Conservation (phyloP, 305 asterid genomes). For the Euphrasia arctica region DNA sequence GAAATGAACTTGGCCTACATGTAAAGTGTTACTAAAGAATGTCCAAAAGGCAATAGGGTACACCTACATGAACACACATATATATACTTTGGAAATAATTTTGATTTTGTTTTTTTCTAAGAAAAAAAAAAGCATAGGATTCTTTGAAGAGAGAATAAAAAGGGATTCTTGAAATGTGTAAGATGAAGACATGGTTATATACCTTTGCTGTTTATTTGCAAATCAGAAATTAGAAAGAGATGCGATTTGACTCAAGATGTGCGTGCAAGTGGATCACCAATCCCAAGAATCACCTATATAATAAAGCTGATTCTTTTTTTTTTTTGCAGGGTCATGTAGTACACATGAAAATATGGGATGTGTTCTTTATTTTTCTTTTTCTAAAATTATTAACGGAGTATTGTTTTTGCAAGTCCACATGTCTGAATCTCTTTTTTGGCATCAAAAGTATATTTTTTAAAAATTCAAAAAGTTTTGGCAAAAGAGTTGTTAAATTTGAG, state of each 20-base stretch:
- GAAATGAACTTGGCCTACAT: constrained; percentile 1
- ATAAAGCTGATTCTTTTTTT: constrained; percentile 8
- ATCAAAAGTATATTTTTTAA: neutral
- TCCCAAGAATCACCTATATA: constrained; percentile 41
- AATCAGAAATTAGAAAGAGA: constrained; percentile 34
- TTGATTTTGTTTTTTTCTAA: too few species aligned
- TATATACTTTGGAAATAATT: too few species aligned
- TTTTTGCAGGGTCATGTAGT: neutral
- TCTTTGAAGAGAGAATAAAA: constrained; percentile 20
- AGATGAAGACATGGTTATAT: constrained; percentile 17
- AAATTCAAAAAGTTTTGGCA: neutral
- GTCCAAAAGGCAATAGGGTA: neutral
- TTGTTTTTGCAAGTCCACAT: neutral
- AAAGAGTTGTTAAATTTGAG: neutral
- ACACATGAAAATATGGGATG: constrained; percentile 8
- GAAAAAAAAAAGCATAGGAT: constrained; percentile 37
- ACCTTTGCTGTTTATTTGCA: constrained; percentile 28
- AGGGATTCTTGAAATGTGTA: constrained; percentile 36
- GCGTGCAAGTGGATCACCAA: constrained; percentile 48
- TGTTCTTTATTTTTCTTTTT: neutral
- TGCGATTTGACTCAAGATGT: constrained; percentile 40
- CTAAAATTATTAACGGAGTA: too few species aligned
- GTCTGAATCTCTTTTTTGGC: neutral
- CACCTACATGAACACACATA: neutral
- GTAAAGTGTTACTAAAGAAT: neutral